Percentiles rank a stretch among this genome's conserved stretches.
Evolutionary conservation across 345 rosid species (phyloP).

Genomic region (Arabidopsis arenosa): DNA sequence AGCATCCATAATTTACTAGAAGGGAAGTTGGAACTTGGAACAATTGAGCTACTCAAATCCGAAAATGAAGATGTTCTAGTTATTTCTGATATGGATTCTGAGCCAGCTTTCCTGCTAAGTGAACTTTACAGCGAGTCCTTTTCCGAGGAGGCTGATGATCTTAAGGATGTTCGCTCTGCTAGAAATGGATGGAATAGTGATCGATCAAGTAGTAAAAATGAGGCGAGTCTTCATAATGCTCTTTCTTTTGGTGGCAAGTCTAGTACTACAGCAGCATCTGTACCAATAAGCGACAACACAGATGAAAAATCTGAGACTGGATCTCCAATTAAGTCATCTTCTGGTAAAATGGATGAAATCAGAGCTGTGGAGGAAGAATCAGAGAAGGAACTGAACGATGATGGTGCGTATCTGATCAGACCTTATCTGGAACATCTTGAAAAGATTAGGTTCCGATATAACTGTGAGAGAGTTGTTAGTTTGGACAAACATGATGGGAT

Average conservation of each 20-base stretch:
- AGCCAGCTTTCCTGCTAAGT: conserved; percentile 56
- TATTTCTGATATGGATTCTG: conserved; percentile 67
- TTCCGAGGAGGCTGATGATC: conserved; percentile 52
- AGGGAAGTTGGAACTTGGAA: conserved; percentile 68
- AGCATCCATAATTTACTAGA: conserved; percentile 71
- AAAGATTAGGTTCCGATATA: conserved; percentile 78
- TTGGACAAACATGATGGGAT: conserved; percentile 96
- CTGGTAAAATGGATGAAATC: conserved; percentile 61
- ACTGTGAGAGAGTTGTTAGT: conserved; percentile 91
- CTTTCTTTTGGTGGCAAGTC: conserved; percentile 77
- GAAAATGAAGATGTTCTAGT: conserved; percentile 55
- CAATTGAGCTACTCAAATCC: conserved; percentile 54
- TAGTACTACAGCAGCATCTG: conserved; percentile 57
- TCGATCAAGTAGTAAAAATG: conserved; percentile 70
- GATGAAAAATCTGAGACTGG: conserved; percentile 66
- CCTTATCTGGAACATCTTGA: conserved; percentile 90
- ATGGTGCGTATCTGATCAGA: conserved; percentile 89
- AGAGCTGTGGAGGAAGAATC: conserved; percentile 61
- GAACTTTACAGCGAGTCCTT: conserved; percentile 63
- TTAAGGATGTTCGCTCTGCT: conserved; percentile 52
- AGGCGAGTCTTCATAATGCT: conserved; percentile 81
- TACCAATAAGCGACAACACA: conserved; percentile 64
- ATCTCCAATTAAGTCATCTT: conserved; percentile 70
- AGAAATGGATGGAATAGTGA: conserved; percentile 78
- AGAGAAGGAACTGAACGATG: conserved; percentile 76